Evolutionary conservation across 192 early-diverging fungal genomes (phyloP), one percentile per base, ranked within the genome.

Genomic region (Paraglomus brasilianum): DNA sequence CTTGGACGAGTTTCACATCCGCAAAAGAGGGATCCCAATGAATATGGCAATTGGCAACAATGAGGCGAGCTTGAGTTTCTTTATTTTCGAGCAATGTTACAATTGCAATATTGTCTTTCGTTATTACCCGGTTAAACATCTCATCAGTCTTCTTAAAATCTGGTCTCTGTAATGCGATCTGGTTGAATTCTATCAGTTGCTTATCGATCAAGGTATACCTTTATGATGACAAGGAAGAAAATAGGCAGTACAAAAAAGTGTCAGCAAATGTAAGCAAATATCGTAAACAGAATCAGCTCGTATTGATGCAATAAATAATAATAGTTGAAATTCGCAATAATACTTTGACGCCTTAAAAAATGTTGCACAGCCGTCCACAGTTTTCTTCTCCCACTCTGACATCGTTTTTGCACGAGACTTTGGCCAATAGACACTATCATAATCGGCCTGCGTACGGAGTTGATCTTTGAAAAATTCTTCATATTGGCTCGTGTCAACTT

Each of bases 1-100:
- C 90, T 80, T 98, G 97, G 4, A 98, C 92, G 48, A 98, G 83
- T 73, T 98, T 98, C 57, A 98, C 97, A 74, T 98, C 97, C 6
- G 82, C 84, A 76, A 88, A 95, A 39, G 78, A 73, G 3, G 94
- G 94, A 64, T 97, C 92, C 96, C 96, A 98, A 77, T 96, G 92
- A 58, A 93, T 82, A 73, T 98, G 96, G 5, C 92, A 83, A 74
- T 96, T 98, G 57, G 84, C 89, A 14, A 95, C 91, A 46, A 98
- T 77, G 36, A 93, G 24, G 47, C 83, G 79, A 11, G 82, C 78
- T 51, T 85, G 80, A 9, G 85, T 89, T 43, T 92, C 88, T 77
- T 91, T 93, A 70, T 90, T 84, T 73, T 95, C 90, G 72, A 98
- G 81, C 41, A 96, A 75, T 11, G 87, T 83, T 56, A 96, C 83